phyloP scores from a whole-genome alignment of 306 rosid species.

The Corylus avellana region DNA sequence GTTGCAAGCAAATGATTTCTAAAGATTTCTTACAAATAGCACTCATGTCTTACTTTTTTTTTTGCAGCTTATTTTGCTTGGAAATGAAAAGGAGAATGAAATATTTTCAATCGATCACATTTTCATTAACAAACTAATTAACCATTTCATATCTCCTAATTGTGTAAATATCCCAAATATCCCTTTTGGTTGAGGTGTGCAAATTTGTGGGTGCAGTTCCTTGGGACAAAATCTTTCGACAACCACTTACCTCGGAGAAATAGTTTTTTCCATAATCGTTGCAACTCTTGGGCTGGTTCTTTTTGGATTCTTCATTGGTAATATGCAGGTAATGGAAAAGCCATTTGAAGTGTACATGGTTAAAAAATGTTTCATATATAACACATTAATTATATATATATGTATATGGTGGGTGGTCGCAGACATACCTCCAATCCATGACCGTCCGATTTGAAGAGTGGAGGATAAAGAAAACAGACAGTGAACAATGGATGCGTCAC shows the following conservation, averaged over 20 bases:
- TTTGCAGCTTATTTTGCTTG: no score
- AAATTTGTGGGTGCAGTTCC: slow-evolving; percentile 58
- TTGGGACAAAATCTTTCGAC: slow-evolving; percentile 87
- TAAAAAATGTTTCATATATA: no score
- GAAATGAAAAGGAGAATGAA: no score
- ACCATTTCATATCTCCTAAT: no score
- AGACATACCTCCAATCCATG: slow-evolving; percentile 89
- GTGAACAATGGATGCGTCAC: slow-evolving; percentile 98
- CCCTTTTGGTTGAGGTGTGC: neutral
- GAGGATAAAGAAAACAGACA: slow-evolving; percentile 87
- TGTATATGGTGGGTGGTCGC: neutral
- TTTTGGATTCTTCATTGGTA: slow-evolving; percentile 86
- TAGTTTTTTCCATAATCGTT: slow-evolving; percentile 70
- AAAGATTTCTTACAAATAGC: no score
- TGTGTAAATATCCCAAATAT: no score
- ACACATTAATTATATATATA: no score
- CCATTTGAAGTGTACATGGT: no score
- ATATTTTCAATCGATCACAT: no score
- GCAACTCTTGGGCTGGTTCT: slow-evolving; percentile 88
- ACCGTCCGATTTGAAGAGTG: slow-evolving; percentile 89
- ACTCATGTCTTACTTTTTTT: no score
- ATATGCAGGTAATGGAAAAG: slow-evolving; percentile 71
- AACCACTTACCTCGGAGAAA: slow-evolving; percentile 87
- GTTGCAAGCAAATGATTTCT: no score
- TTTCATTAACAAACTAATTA: no score